Base-by-base conservation (phyloP, 805 yeast species). In the Yamadazyma olivae region DNA sequence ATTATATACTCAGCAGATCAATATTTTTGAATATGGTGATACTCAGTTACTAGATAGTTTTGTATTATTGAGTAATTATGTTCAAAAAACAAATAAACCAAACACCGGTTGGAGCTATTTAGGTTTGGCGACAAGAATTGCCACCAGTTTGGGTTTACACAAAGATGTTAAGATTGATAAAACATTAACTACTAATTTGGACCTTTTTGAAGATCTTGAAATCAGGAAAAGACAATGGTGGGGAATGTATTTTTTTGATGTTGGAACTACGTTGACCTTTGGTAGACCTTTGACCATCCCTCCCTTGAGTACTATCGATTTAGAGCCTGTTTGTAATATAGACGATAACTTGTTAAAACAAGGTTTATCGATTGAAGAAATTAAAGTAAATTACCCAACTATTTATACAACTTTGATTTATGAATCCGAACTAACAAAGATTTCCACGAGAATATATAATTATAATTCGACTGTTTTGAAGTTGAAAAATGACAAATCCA, bases 231-330 rank as follows among this genome's bases (percentile, higher is more conserved):
- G 53, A n/a, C 49, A 46, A 25, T 49, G 50, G 49, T 49, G 53
- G 53, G 53, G 53, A 15, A 43, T 49, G 48, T 49, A 49, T 26
- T 49, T 45, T 33, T 45, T 49, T 30, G 53, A 49, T 36, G 53
- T 49, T 17, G 53, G 53, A 5, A 43, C 51, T 5, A 49, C 53
- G 0, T 29, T 49, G 8, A 49, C 53, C 2, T 49, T 46, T 36
- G 53, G 53, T 2, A 36, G 53, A 33, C 53, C 53, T 4, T 32
- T 49, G 13, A 43, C 53, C 2, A 49, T 49, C 6, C 53, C 53
- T 8, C 50, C 51, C 2, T 35, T 49, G 20, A 43, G 45, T 36
- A 49, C 53, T 2, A 49, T 49, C 30, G 53, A 44, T 25, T 39
- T 44, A 35, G 49, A 43, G 18, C 41, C 51, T 2, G 51, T 49